These are phyloP conservation scores for Roridomyces roridus DNA, from an alignment of 768 basidiomycete species.

Conservation along the genomic window DNA sequence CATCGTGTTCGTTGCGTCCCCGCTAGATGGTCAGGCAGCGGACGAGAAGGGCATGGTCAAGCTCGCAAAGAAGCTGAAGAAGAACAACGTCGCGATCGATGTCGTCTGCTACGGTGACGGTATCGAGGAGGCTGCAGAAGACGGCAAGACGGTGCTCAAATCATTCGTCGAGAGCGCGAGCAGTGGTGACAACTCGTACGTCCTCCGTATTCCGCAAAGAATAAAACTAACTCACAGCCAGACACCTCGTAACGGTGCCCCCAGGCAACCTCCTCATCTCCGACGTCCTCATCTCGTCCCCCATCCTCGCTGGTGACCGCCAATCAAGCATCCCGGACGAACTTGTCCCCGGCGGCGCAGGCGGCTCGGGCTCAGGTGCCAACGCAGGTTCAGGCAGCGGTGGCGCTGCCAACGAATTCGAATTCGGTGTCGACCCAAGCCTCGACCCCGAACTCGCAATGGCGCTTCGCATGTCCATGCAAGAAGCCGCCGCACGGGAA, in stretches of 20 bases:
- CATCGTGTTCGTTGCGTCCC: conserved; percentile 92
- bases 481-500: conserved; percentile 88
- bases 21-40: conserved; percentile 70
- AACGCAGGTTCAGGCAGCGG: conserved; percentile 55
- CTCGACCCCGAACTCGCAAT: conserved; percentile 97
- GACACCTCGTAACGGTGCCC: conserved; percentile 82
- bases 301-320: conserved; percentile 83
- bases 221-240: conserved; percentile 32
- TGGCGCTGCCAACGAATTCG: conserved; percentile 57
- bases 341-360: conserved; percentile 52
- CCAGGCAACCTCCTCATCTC: conserved; percentile 84
- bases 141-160: conserved; percentile 69
- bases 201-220: background rate
- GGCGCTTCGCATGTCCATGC: conserved; percentile 97
- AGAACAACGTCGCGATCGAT: conserved; percentile 98
- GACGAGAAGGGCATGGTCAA: conserved; percentile 84
- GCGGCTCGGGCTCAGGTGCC: conserved; percentile 52
- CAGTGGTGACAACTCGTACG: conserved; percentile 88
- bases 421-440: conserved; percentile 93
- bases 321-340: conserved; percentile 71
- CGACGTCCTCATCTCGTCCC: conserved; percentile 79
- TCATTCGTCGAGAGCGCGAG: conserved; percentile 84
- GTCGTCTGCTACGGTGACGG: conserved; percentile 91
- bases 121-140: conserved; percentile 69
- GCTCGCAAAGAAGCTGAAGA: conserved; percentile 97